Conservation (phyloP, 192 early-diverging fungal species). For the Coemansia sp. region DNA sequence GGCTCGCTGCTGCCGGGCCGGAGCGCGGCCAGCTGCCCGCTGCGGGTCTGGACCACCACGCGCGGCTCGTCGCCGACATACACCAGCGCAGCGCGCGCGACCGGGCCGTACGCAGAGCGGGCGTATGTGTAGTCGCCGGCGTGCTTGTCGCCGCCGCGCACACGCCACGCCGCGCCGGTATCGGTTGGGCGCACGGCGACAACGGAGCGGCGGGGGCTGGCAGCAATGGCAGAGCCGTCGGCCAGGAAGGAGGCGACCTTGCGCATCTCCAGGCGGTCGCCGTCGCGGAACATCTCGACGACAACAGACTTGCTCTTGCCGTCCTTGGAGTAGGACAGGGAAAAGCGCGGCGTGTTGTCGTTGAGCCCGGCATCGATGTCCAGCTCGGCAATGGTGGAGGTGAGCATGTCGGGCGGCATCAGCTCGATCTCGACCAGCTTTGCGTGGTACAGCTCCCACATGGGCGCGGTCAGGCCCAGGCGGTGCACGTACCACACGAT, state of each 20-base stretch:
- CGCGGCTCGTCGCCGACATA: constrained; percentile 17
- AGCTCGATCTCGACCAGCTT: constrained; percentile 40
- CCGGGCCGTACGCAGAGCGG: constrained; percentile 35
- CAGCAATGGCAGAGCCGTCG: constrained; percentile 4
- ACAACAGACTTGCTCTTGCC: constrained; percentile 38
- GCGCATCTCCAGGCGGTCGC: constrained; percentile 36
- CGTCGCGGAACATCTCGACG: constrained; percentile 31
- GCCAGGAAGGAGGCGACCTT: constrained; percentile 30
- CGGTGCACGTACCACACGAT: constrained; percentile 46
- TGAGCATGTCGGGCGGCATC: constrained; percentile 40
- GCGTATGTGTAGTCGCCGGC: constrained; percentile 35
- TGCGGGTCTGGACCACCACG: constrained; percentile 56
- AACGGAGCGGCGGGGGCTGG: constrained; percentile 7
- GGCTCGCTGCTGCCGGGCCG: constrained; percentile 34
- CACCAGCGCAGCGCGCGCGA: constrained; percentile 10
- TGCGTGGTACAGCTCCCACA: constrained; percentile 42
- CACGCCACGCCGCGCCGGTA: constrained; percentile 21
- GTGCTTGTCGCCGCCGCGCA: constrained; percentile 15
- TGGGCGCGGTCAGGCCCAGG: constrained; percentile 21
- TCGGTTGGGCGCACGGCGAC: constrained; percentile 12
- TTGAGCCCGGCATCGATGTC: constrained; percentile 23
- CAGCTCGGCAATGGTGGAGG: constrained; percentile 36
- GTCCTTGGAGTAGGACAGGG: constrained; percentile 32
- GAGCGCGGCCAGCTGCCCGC: constrained; percentile 57
- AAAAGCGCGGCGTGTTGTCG: constrained; percentile 19